Percentiles rank a stretch among this genome's conserved stretches.
These are phyloP conservation scores for Phialophora verrucosa DNA, from an alignment of 2,329 filamentous ascomycete genomes.

Conservation along the genomic window DNA sequence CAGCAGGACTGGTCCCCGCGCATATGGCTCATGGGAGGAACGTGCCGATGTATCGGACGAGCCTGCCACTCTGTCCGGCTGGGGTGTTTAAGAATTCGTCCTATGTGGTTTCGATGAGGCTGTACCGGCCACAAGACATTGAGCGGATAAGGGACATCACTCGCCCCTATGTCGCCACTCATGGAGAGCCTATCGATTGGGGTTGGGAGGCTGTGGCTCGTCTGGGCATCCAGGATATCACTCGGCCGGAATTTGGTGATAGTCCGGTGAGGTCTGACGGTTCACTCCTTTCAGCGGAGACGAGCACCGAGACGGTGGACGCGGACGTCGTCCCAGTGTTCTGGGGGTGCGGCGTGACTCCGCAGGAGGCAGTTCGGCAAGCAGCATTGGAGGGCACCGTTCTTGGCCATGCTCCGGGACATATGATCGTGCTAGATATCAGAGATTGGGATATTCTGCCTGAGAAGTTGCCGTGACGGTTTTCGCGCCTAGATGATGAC, in stretches of 20 bases:
- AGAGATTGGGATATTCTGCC: conserved; percentile 36
- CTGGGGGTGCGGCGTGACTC: conserved; percentile 71
- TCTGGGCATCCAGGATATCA: conserved; percentile 62
- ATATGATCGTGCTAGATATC: conserved; percentile 66
- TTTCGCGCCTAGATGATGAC: background rate
- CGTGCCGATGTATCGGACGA: conserved; percentile 68
- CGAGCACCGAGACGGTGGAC: conserved; percentile 45
- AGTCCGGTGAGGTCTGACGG: conserved; percentile 49
- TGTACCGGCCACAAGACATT: conserved; percentile 59
- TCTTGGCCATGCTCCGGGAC: conserved; percentile 66
- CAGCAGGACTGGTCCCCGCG: conserved; percentile 58
- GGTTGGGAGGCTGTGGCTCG: conserved; percentile 62
- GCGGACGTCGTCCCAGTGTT: conserved; percentile 60
- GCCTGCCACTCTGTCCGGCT: conserved; percentile 61
- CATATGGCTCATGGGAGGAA: conserved; percentile 58
- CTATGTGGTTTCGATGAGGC: conserved; percentile 69
- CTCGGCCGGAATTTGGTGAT: conserved; percentile 64
- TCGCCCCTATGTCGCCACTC: conserved; percentile 60
- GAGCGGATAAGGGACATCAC: conserved; percentile 62
- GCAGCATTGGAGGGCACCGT: conserved; percentile 61
- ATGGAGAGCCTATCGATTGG: conserved; percentile 70
- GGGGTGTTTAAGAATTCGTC: conserved; percentile 62
- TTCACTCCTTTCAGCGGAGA: conserved; percentile 30
- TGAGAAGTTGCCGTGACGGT: background rate
- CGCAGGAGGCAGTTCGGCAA: conserved; percentile 67